These are phyloP conservation scores for Ploettnerulaceae sp. DNA, from an alignment of 2,329 filamentous ascomycete species.

Conservation along the genomic window DNA sequence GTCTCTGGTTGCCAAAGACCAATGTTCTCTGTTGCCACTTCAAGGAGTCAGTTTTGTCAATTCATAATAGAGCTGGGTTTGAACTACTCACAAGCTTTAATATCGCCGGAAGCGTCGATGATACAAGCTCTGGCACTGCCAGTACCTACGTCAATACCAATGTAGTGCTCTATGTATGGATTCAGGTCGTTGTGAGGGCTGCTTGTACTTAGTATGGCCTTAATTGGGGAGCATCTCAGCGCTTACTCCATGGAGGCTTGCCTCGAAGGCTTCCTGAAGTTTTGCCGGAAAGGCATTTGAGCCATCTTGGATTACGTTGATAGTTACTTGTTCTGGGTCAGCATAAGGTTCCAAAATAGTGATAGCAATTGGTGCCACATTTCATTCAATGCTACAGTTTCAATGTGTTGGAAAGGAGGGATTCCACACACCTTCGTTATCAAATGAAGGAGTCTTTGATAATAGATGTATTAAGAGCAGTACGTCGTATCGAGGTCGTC, in stretches of 20 bases:
- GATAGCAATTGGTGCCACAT: not conserved
- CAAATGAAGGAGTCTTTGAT: too few species aligned
- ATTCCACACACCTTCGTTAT: too few species aligned
- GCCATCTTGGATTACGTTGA: constrained; percentile 21
- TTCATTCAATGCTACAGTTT: not conserved
- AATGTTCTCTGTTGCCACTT: constrained; percentile 67
- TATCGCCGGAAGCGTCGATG: constrained; percentile 87
- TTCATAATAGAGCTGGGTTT: not conserved
- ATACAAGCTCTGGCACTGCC: constrained; percentile 94
- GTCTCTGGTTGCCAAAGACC: constrained; percentile 74
- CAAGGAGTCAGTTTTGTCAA: constrained; percentile 10
- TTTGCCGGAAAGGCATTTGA: constrained; percentile 27
- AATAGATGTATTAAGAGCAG: too few species aligned
- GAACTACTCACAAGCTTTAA: constrained; percentile 49
- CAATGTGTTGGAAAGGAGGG: constrained; percentile 12
- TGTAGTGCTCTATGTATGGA: constrained; percentile 51
- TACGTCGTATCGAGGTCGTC: too few species aligned
- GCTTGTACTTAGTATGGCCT: constrained; percentile 11
- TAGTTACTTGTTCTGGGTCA: constrained; percentile 15
- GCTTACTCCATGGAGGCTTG: constrained; percentile 34
- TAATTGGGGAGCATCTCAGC: not conserved
- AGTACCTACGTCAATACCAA: constrained; percentile 95
- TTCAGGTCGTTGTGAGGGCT: constrained; percentile 35
- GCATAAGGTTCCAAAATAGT: constrained; percentile 17
- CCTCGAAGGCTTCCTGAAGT: constrained; percentile 31